Conservation (phyloP, 768 basidiomycete species). For the Russula abietina region DNA sequence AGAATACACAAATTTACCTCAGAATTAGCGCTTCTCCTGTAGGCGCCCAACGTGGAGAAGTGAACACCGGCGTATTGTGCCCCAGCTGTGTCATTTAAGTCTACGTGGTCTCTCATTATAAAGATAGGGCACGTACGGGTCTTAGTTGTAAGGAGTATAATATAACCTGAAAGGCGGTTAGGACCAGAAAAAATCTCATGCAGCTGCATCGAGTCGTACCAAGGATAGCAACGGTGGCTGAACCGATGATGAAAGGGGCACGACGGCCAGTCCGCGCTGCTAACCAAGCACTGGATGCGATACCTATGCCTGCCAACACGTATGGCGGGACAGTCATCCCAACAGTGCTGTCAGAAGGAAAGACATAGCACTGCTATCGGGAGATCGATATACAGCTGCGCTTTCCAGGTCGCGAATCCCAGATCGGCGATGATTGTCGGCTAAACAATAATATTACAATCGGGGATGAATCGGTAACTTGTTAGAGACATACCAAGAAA, state of each 20-base stretch:
- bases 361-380: not conserved
- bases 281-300: slow-evolving; percentile 46
- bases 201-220: slow-evolving; percentile 34
- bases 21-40: slow-evolving; percentile 53
- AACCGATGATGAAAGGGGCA: slow-evolving; percentile 48
- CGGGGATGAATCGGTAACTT: not conserved
- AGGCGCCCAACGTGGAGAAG: slow-evolving; percentile 50
- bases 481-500: slow-evolving; percentile 41
- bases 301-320: slow-evolving; percentile 43
- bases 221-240: slow-evolving; percentile 45
- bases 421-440: slow-evolving; percentile 55
- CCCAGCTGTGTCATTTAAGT: slow-evolving; percentile 34
- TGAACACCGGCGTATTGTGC: slow-evolving; percentile 54
- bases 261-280: slow-evolving; percentile 42
- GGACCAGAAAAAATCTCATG: not conserved
- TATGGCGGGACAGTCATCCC: slow-evolving; percentile 60
- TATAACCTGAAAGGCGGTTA: slow-evolving; percentile 41
- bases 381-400: slow-evolving; percentile 42
- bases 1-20: slow-evolving; percentile 33
- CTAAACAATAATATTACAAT: slow-evolving; percentile 27
- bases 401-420: slow-evolving; percentile 55
- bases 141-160: slow-evolving; percentile 45
- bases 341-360: not conserved
- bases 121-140: slow-evolving; percentile 37
- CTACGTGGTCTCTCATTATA: not conserved